Evolutionary conservation across 306 rosid genomes (phyloP), one percentile per base, ranked within the genome.

Genomic region (Hippophae tibetana): DNA sequence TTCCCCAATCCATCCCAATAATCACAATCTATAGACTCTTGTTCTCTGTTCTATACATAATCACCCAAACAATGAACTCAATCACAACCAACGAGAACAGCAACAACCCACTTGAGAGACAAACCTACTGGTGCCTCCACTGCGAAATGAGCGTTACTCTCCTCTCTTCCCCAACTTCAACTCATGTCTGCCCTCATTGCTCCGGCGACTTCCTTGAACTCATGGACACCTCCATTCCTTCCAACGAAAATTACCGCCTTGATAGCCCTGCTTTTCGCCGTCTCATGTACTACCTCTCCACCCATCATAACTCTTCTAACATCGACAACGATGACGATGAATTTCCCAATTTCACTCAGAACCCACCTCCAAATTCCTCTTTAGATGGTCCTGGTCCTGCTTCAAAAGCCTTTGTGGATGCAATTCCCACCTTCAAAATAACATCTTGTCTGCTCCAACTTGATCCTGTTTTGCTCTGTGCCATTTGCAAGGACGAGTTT

Each of bases 101-200:
- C 23, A n/a, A 60, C n/a, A 7, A 59, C 56, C 25, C 64, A 40
- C 45, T 66, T 26, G 57, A 81, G 54, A 43, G 71, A 7, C 83
- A 78, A 60, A 84, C 89, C 0, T 89, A 79, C 78, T 89, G 97
- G 97, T 89, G 97, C 72, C 97, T 86, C 61, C 89, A 83, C 63
- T 89, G 97, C 69, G 97, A 89, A 61, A 84, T 89, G 95, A 89
- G 95, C 56, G 87, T 89, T 6, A 68, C 85, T 23, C 74, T 86
- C 26, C 47, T 63, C 25, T 27, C 84, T 8, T 52, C 82, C 2
- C 44, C 5, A 31, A 31, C 77, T 8, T 6, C 78, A 3, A 55
- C 82, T 56, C 70, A 74, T 6, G 66, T 67, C 23, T 88, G 96
- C 59, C 97, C 95, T 0, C 85, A 78, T 49, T 86, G 92, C 68